A percentile compares a stretch with the other conserved stretches of the same genome.
Conservation (phyloP, 225 moss, liverwort and hornwort genomes). For the Marchantia paleacea region DNA sequence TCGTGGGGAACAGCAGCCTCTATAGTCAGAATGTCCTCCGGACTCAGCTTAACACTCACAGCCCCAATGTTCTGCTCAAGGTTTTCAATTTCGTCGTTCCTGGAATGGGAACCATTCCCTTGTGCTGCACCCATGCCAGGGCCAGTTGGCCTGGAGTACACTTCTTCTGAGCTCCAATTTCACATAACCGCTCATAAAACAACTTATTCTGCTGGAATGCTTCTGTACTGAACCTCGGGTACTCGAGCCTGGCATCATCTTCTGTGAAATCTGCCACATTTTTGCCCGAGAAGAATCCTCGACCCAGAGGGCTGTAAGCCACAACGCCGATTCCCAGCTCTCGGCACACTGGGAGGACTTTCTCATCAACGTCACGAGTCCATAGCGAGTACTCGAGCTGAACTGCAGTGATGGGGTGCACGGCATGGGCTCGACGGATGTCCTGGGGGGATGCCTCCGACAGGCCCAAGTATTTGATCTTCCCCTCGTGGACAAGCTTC, state of each 20-base stretch:
- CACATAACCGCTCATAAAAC: slow-evolving; percentile 23
- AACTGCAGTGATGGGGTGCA: slow-evolving; percentile 26
- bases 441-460: slow-evolving; percentile 19
- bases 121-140: slow-evolving; percentile 27
- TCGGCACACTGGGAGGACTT: slow-evolving; percentile 19
- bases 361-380: slow-evolving; percentile 21
- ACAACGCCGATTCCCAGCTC: slow-evolving; percentile 37
- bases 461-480: slow-evolving; percentile 20
- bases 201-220: slow-evolving; percentile 6
- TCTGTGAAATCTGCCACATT: background rate
- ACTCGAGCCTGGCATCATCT: slow-evolving; percentile 8
- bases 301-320: slow-evolving; percentile 36
- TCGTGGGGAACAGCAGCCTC: slow-evolving; percentile 23
- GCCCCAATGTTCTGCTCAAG: slow-evolving; percentile 31
- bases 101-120: slow-evolving; percentile 33
- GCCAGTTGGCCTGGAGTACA: slow-evolving; percentile 21
- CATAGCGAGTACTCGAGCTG: slow-evolving; percentile 19
- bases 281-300: slow-evolving; percentile 35
- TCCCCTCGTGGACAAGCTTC: slow-evolving; percentile 22
- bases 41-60: slow-evolving; percentile 12
- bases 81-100: slow-evolving; percentile 32
- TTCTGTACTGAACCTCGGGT: slow-evolving; percentile 7
- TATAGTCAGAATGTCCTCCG: slow-evolving; percentile 17
- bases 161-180: slow-evolving; percentile 9
- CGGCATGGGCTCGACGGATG: slow-evolving; percentile 27